Base-by-base conservation (phyloP, 1,139 yeast species). In the Debaryomyces sp. region DNA sequence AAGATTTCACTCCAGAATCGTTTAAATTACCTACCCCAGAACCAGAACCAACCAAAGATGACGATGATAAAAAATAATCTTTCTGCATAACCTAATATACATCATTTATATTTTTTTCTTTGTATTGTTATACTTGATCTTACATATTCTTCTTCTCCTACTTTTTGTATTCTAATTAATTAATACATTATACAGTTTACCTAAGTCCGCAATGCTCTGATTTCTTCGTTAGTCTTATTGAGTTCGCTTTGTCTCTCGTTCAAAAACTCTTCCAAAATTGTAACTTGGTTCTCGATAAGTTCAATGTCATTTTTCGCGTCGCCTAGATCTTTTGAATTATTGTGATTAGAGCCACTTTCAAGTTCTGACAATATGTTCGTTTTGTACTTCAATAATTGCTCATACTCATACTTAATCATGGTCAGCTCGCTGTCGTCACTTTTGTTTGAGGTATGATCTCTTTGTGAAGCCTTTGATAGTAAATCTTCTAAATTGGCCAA, bases 11-110 rank as follows among this genome's bases (percentile, higher is more conserved):
- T 32, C 96, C 96, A 9, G 92, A 85, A 54, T 70, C 82, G 21
- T 89, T 89, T 78, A 86, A 85, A 69, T 81, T 89, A 64, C 96
- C 96, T 48, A 79, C 84, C 48, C 95, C 96, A 43, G 85, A 84
- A 70, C 89, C 92, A 18, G 95, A 87, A 64, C 87, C 87, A 40
- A 78, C 76, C 59, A 67, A 72, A 48, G 80, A 77, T 57, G 79
- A 66, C 46, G 63, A 63, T 42, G 67, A 67, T 54, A 61, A 66
- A 48, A 63, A 65, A 54, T 58, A 61, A 52, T 35, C 41, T 23
- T 36, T 33, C 45, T 46, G 46, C 49, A 46, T 43, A 38, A 26
- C 26, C 32, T 23, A 39, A 45, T 40, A 29, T 27, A 40, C 44
- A 41, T 41, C 36, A 30, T 18, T 29, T 39, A 30, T 33, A 22